Evolutionary conservation across 2,329 filamentous ascomycete genomes (phyloP), one percentile per base, ranked within the genome.

Genomic region (Fusarium keratoplasticum): DNA sequence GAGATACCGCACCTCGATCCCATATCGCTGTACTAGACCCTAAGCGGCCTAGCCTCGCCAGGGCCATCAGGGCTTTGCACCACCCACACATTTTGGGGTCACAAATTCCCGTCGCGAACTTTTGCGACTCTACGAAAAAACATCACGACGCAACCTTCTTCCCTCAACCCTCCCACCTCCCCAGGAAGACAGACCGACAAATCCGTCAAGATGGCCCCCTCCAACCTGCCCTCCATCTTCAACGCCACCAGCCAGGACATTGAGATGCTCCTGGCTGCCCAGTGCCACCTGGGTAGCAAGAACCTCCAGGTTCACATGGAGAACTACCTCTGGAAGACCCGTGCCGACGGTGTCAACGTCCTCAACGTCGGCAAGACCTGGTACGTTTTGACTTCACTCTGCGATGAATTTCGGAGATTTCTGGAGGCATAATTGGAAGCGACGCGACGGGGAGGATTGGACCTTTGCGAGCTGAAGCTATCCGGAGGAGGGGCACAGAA

Each of bases 341-440:
- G 96, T 85, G 93, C 95, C 79, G 97, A 99, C 83, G 96, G 96
- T 88, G 93, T 99, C 89, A 99, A 99, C 87, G 91, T 99, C 80
- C 91, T 99, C 87, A 99, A 99, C 93, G 95, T 99, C 87, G 95
- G 96, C 90, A 99, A 99, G 95, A 99, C 96, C 88, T 99, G 95
- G 95, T 97, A 92, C 79, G 93, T 73, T 52, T 10, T 25, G 11
- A 18, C 6, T 29, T 11, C 6, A 52, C 47, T 54, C 22, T 54
- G 18, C 47, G 47, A 22, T 5, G 31, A 57, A 54, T 69, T 65
- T 64, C 3, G 14, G 54, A 44, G 40, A n/a, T 42, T 52, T 35
- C 50, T 61, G 42, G 55, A 18, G 47, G 25, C 33, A 22, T 59
- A 58, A 59, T 61, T 58, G 59, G 5, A 54, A 50, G 59, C 27